Evolutionary conservation across 164 flowering plant genomes (phyloP).

Genomic region (Aristolochia californica): DNA sequence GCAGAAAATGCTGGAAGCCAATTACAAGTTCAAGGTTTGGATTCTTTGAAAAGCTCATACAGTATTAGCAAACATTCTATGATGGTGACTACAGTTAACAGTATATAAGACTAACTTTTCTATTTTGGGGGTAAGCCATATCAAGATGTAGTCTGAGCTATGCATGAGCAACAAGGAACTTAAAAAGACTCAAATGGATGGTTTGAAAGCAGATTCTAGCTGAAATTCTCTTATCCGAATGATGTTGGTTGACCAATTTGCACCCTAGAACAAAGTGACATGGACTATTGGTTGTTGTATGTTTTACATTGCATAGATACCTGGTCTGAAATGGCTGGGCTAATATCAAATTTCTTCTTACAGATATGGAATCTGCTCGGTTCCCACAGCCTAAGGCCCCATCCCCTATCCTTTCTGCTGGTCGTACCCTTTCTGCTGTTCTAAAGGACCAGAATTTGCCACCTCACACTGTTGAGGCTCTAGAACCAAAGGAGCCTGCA

Average conservation of each 20-base stretch:
- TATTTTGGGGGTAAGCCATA: too few species aligned
- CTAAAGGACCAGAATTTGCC: conserved; percentile 39
- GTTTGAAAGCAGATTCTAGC: too few species aligned
- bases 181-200: too few species aligned
- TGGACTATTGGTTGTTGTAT: too few species aligned
- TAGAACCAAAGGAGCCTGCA: conserved; percentile 19
- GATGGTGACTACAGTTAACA: background rate
- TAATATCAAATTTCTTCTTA: background rate
- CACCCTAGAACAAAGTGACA: too few species aligned
- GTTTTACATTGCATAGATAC: too few species aligned
- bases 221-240: too few species aligned
- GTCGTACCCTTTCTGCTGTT: conserved; percentile 59
- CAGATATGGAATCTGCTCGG: conserved; percentile 82
- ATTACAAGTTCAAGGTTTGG: conserved; percentile 63
- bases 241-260: too few species aligned
- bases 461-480: conserved; percentile 23
- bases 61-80: background rate
- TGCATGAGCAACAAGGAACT: too few species aligned
- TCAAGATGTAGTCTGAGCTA: too few species aligned
- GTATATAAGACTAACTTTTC: too few species aligned
- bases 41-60: background rate
- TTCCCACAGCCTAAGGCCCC: conserved; percentile 42
- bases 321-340: background rate
- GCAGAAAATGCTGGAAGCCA: conserved; percentile 75
- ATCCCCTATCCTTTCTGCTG: conserved; percentile 63